Conservation (phyloP, 2,329 filamentous ascomycete genomes). For the Botryotinia narcissicola region DNA sequence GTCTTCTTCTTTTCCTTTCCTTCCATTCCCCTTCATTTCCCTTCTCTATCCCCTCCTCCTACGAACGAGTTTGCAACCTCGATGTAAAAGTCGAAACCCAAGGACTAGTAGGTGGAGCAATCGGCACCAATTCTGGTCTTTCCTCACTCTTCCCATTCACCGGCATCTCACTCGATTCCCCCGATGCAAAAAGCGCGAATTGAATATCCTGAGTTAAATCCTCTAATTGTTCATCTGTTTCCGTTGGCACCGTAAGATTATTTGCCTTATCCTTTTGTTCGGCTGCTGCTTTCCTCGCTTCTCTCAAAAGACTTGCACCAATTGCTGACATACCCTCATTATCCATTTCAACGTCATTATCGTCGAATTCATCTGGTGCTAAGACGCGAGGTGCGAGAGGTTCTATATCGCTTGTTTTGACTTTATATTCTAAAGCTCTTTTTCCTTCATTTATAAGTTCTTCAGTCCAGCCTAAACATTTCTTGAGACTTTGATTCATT, state of each 20-base stretch:
- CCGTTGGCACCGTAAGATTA: not conserved
- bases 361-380: slow-evolving; percentile 60
- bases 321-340: slow-evolving; percentile 36
- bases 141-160: not conserved
- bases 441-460: slow-evolving; percentile 84
- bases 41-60: not conserved
- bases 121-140: not conserved
- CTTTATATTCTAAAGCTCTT: slow-evolving; percentile 80
- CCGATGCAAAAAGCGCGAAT: slow-evolving; percentile 1
- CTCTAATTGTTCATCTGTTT: slow-evolving; percentile 4
- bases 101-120: slow-evolving; percentile 3
- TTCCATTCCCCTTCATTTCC: not conserved
- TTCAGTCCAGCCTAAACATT: slow-evolving; percentile 87
- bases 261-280: slow-evolving; percentile 16
- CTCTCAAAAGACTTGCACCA: slow-evolving; percentile 32
- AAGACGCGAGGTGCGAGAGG: slow-evolving; percentile 76
- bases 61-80: slow-evolving; percentile 5
- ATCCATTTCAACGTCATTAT: slow-evolving; percentile 28
- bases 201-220: slow-evolving; percentile 13
- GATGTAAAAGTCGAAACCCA: slow-evolving; percentile 9
- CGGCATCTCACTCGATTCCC: not conserved
- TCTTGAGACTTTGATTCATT: slow-evolving; percentile 90
- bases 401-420: slow-evolving; percentile 74
- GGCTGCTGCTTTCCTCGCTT: slow-evolving; percentile 32
- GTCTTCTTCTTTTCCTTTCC: not conserved